Conservation (phyloP, 768 basidiomycete genomes). For the Russula brevipes region DNA sequence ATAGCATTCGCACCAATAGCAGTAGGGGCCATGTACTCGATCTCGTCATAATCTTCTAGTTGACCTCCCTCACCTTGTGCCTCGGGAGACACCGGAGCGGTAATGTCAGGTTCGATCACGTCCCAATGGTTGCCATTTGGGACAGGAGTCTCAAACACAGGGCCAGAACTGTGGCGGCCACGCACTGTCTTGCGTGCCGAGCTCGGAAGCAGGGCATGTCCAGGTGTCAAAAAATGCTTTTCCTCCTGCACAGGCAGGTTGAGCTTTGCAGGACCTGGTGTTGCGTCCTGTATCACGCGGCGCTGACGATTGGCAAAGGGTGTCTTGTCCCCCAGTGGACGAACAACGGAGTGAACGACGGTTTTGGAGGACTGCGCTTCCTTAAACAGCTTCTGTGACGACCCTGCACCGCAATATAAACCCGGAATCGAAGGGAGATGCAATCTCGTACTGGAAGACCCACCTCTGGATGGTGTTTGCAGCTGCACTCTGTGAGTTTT, state of each 20-base stretch:
- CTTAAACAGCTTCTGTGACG: slow-evolving; percentile 2
- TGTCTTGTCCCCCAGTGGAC: slow-evolving; percentile 69
- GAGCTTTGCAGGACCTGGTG: slow-evolving; percentile 32
- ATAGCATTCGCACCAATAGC: slow-evolving; percentile 39
- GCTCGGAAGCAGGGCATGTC: slow-evolving; percentile 53
- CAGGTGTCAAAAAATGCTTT: slow-evolving; percentile 32
- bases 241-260: slow-evolving; percentile 33
- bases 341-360: slow-evolving; percentile 26
- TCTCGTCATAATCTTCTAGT: slow-evolving; percentile 40
- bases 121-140: slow-evolving; percentile 72
- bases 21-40: slow-evolving; percentile 53
- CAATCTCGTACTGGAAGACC: slow-evolving; percentile 28
- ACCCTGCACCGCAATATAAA: slow-evolving; percentile 18
- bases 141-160: slow-evolving; percentile 60
- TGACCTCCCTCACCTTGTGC: slow-evolving; percentile 25
- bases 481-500: slow-evolving; percentile 36
- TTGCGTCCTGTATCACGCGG: slow-evolving; percentile 27
- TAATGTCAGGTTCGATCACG: slow-evolving; percentile 52
- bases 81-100: slow-evolving; percentile 28
- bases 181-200: slow-evolving; percentile 62
- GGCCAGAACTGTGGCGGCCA: slow-evolving; percentile 45
- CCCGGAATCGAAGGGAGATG: not conserved
- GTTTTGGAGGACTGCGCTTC: slow-evolving; percentile 27
- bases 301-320: slow-evolving; percentile 64
- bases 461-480: slow-evolving; percentile 36